Conservation (phyloP, 1,284 basidiomycete genomes). For the Ceratorhiza oryzae-sativae region DNA sequence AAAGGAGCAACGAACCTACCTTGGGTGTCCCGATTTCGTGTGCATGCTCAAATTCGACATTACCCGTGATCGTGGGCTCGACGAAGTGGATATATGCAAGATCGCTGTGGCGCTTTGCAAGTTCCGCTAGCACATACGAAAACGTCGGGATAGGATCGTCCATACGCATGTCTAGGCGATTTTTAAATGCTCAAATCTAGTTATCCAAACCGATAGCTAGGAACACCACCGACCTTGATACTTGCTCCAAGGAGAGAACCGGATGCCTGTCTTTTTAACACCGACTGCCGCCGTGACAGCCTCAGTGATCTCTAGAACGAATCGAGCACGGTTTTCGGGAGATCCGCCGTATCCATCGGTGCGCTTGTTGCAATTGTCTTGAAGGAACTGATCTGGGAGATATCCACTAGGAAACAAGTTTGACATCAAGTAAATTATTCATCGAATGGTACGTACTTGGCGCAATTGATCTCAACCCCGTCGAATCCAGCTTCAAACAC, state of each 20-base stretch:
- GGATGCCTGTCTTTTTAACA: conserved; percentile 51
- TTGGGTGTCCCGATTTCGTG: conserved; percentile 41
- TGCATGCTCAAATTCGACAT: conserved; percentile 47
- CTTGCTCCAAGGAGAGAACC: conserved; percentile 52
- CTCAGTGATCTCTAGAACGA: conserved; percentile 52
- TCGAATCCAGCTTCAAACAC: too few relatives aligned
- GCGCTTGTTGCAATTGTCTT: conserved; percentile 53
- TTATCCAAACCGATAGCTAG: background rate
- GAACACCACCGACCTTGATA: conserved; percentile 46
- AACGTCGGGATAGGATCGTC: conserved; percentile 58
- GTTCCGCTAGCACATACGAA: conserved; percentile 50
- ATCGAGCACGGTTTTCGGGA: conserved; percentile 54
- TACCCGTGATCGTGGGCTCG: too few relatives aligned
- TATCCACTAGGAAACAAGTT: too few relatives aligned
- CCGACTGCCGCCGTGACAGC: conserved; percentile 53
- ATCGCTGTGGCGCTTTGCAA: conserved; percentile 55
- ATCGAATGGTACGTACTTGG: too few relatives aligned
- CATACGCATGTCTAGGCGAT: conserved; percentile 52
- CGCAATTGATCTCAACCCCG: too few relatives aligned
- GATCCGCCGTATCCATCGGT: conserved; percentile 58
- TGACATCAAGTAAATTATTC: too few relatives aligned
- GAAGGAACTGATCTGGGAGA: conserved; percentile 56
- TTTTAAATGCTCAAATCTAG: too few relatives aligned
- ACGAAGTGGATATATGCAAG: conserved; percentile 68
- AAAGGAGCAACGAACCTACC: background rate